A percentile compares a stretch with the other conserved stretches of the same genome.
Conservation (phyloP, 331 rosid genomes). For the Erythrophleum ivorense region DNA sequence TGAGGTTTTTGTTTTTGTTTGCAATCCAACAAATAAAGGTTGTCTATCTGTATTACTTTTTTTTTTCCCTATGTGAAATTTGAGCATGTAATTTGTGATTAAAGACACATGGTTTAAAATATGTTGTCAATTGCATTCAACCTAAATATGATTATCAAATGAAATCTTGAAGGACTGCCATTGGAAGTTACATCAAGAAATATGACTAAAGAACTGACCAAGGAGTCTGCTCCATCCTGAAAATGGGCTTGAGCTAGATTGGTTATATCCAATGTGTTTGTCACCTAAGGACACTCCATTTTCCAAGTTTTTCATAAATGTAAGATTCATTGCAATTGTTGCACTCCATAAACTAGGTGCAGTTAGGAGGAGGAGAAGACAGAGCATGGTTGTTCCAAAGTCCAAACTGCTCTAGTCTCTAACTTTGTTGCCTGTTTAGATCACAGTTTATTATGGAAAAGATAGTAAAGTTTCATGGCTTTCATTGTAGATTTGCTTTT, state of each 20-base stretch:
- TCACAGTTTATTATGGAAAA: not conserved
- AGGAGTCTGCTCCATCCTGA: not conserved
- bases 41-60: not conserved
- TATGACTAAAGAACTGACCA: not conserved
- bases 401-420: not conserved
- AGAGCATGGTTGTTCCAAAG: not conserved
- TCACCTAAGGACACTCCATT: not conserved
- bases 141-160: not conserved
- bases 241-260: constrained; percentile 6
- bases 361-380: not conserved
- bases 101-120: not conserved
- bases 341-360: constrained; percentile 16
- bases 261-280: constrained; percentile 3
- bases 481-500: not conserved
- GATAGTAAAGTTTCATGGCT: constrained; percentile 1
- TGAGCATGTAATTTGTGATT: not conserved
- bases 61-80: not conserved
- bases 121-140: not conserved
- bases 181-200: not conserved
- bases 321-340: not conserved
- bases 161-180: not conserved
- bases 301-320: not conserved
- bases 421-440: not conserved
- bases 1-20: not conserved
- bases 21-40: not conserved